phyloP scores from a whole-genome alignment of 139 green algal genomes.

The Chlorella sp. region DNA sequence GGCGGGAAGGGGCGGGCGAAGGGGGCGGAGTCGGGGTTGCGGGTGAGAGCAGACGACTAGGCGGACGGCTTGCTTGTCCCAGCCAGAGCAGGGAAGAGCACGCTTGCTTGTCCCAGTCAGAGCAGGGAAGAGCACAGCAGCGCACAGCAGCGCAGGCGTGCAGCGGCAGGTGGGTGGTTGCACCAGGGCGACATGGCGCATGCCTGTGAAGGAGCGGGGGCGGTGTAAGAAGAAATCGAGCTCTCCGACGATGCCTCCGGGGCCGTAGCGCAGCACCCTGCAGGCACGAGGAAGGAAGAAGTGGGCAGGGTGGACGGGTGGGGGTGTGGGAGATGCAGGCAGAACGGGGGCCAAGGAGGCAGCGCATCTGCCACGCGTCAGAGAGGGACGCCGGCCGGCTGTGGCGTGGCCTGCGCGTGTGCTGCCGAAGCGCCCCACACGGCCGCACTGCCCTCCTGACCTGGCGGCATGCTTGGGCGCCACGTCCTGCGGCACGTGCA shows the following conservation, averaged over 20 bases:
- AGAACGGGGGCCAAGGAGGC: too few species aligned
- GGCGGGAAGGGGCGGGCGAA: not conserved
- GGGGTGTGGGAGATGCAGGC: too few species aligned
- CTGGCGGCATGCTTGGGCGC: too few species aligned
- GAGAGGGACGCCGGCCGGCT: too few species aligned
- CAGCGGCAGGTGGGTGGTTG: not conserved
- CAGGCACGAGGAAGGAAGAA: not conserved
- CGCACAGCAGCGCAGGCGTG: not conserved
- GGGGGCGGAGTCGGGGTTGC: not conserved
- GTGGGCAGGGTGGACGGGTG: not conserved
- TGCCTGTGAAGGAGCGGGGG: constrained; percentile 32
- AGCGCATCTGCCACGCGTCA: too few species aligned
- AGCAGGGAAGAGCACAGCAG: not conserved
- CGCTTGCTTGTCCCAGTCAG: not conserved
- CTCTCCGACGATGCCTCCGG: constrained; percentile 36
- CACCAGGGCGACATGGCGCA: too few species aligned
- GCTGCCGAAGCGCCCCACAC: too few species aligned
- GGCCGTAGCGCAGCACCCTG: constrained; percentile 23
- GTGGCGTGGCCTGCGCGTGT: too few species aligned
- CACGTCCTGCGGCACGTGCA: not conserved
- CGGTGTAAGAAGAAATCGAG: constrained; percentile 56
- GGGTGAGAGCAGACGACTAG: not conserved
- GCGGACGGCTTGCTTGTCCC: not conserved
- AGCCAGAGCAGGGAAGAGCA: not conserved
- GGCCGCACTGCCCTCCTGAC: too few species aligned